Evolutionary conservation across 2,329 filamentous ascomycete genomes (phyloP), one percentile per base, ranked within the genome.

Genomic region (Knufia fluminis): DNA sequence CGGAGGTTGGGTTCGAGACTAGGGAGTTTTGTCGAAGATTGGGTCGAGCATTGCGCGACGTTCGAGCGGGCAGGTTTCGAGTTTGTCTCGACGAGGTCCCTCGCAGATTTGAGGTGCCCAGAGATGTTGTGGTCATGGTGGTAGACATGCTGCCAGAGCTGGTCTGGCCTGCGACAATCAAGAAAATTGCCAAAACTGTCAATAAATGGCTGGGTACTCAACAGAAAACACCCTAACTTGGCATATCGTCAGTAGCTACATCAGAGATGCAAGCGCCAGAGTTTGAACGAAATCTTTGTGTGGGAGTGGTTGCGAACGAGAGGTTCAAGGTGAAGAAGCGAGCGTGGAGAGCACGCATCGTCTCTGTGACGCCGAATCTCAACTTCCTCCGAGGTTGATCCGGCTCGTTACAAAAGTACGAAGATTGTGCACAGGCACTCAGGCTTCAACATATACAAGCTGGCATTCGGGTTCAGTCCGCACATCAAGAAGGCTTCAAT

Each of bases 31-130:
- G 57, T 44, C 65, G 66, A 48, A 70, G 67, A 12, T 67, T 64
- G 41, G 68, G 64, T 28, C 64, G 66, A 14, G 60, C 57, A n/a
- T 67, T 69, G 53, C 70, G 72, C 19, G 71, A 72, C n/a, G 64
- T 69, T 55, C 71, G 65, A n/a, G 66, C 67, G 28, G 71, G 70
- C 54, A 74, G 73, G 41, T 68, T 73, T 35, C 71, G 69, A 49
- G 71, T 73, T 57, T 72, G 69, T 48, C 71, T 69, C 24, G 54
- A 55, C 24, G 54, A 55, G 26, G 54, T 46, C 26, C 53, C 52
- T 53, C 58, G 52, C 20, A 59, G 14, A 33, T 59, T 59, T 19
- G 58, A 60, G 52, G 56, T 60, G 31, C 53, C 57, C 35, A 60
- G 42, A 14, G 52, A 49, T 3, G 56, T 54, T 9, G 58, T 55